A percentile compares a stretch with the other conserved stretches of the same genome.
Evolutionary conservation across 306 rosid species (phyloP).

Genomic region (Quillaja saponaria): DNA sequence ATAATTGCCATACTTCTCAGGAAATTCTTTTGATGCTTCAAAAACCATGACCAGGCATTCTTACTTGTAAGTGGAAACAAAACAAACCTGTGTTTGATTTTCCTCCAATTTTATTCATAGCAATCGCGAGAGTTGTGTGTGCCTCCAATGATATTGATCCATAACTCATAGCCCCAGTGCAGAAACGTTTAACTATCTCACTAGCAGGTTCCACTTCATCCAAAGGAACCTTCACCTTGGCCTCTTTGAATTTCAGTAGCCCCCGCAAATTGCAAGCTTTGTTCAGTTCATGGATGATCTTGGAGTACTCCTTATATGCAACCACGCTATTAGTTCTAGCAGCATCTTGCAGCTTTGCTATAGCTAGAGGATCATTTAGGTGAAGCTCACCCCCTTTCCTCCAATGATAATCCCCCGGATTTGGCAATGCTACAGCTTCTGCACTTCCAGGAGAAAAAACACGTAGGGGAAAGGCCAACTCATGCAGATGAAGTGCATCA

Average conservation of each 20-base stretch:
- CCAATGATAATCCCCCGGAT: conserved; percentile 99
- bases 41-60: conserved; percentile 12
- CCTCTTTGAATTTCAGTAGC: conserved; percentile 74
- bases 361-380: conserved; percentile 92
- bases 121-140: conserved; percentile 82
- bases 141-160: conserved; percentile 99
- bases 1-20: too few species aligned
- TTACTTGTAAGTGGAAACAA: conserved; percentile 1
- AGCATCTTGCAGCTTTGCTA: conserved; percentile 96
- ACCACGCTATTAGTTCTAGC: conserved; percentile 84
- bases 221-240: conserved; percentile 57
- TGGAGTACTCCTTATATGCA: conserved; percentile 87
- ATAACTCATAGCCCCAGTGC: conserved; percentile 99
- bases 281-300: conserved; percentile 77
- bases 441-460: conserved; percentile 84
- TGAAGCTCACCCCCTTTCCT: conserved; percentile 98
- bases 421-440: conserved; percentile 89
- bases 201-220: conserved; percentile 94
- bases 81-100: conserved; percentile 93
- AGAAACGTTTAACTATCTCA: conserved; percentile 90
- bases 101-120: conserved; percentile 95
- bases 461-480: conserved; percentile 83
- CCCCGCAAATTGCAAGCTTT: conserved; percentile 96
- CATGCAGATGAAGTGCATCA: conserved; percentile 80
- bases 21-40: neutral